Base-by-base conservation (phyloP, 1,284 basidiomycete species). In the Apiotrichum gamsii region DNA sequence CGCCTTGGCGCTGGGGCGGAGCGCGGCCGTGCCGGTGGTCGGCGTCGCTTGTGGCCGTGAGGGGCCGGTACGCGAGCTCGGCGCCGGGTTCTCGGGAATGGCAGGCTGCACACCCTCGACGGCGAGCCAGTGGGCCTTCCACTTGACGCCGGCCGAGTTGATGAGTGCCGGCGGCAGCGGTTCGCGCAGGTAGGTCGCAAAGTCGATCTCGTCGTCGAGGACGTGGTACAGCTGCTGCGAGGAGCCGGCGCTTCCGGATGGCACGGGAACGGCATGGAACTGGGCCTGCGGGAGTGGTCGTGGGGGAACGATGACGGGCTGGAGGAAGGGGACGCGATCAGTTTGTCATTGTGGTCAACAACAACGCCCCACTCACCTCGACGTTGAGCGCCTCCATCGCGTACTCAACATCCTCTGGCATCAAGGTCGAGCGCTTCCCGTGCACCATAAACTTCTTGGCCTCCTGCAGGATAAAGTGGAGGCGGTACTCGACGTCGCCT, bases 91-190 rank as follows among this genome's bases (percentile, higher is more conserved):
- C 71, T 98, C 91, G 6, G 91, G 90, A 34, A 96, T 87, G 15
- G 93, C 81, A 0, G 95, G 94, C 66, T 98, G 94, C 4, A 99
- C 87, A 30, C 95, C 94, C 66, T 99, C 94, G 20, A 98, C 90
- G 1, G 94, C 93, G 19, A 99, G 78, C 95, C 94, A 98, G 68
- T 98, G 94, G 4, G 91, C 90, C 20, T 68, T 71, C 72, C 72
- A 74, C 45, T 67, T 63, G 20, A 73, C 70, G 8, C 67, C 67
- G 0, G 65, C 65, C 9, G 62, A 61, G 50, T 62, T 64, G 13
- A 59, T 59, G 16, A 68, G 47, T 18, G 62, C 66, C 1, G 65
- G 51, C 0, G 67, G 69, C 11, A 65, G 52, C 8, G 64, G 61
- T 42, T 67, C 57, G 44, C 85, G 81, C 25, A 94, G 73, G 8